Evolutionary conservation across 148 eudicot genomes (phyloP), one percentile per base, ranked within the genome.

Genomic region (Fagopyrum esculentum): DNA sequence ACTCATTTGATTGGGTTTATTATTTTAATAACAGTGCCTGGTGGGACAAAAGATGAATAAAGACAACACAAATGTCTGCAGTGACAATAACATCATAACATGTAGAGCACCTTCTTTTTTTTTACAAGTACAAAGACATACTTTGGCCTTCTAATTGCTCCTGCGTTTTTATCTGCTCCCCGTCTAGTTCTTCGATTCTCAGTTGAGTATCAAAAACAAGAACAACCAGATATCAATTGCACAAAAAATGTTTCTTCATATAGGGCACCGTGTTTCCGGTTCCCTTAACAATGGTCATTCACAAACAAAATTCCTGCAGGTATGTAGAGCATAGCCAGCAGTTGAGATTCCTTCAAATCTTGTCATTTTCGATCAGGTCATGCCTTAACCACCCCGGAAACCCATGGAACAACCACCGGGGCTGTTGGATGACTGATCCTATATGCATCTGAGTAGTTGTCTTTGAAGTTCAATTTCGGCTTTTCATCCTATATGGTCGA

Each of bases 401-500:
- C 93, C 98, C 98, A 94, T 4, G 98, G 98, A 84, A 94, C 97
- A 61, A 88, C 47, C 64, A 83, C 45, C 3, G 98, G 98, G 4
- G 85, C 96, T 55, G 85, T 87, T 46, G 90, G 90, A 81, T 94
- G 97, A 11, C 87, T 63, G 76, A 77, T 84, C 80, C 96, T 80
- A 64, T 87, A 94, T 40, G 88, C 82, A 68, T 91, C 98, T 1
- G 97, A 73, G 78, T 94, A 94, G 75, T 57, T 83, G 71, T 88
- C 97, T 85, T 94, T 91, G 78, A 94, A 91, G 73, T 77, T 94
- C 81, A 80, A 40, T 83, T 61, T 85, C 6, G 96, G 97, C 44
- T 82, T 85, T 78, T 91, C 97, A 5, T 91, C 88, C 98, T 94
- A 91, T 87, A 84, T 3, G 59, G 26, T 72, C 22, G 44, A 35